Conservation (phyloP, 345 rosid species). For the Limnanthes douglasii region DNA sequence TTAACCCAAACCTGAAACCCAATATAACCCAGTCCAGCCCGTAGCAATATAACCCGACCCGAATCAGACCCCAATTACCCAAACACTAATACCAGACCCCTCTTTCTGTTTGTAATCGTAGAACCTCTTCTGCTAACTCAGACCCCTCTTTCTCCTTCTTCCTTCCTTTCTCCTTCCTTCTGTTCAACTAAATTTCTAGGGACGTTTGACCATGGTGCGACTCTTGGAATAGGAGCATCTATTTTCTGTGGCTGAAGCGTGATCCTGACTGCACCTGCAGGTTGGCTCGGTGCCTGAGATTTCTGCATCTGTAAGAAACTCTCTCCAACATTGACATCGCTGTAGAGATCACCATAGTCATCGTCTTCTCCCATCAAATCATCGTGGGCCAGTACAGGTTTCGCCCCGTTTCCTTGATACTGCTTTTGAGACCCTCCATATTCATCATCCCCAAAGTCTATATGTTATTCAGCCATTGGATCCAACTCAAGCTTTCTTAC, state of each 20-base stretch:
- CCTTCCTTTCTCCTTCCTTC: no score
- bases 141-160: no score
- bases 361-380: slow-evolving; percentile 71
- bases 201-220: slow-evolving; percentile 18
- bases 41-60: no score
- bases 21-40: no score
- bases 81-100: no score
- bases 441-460: no score
- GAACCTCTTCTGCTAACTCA: no score
- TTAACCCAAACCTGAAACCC: no score
- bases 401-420: slow-evolving; percentile 64
- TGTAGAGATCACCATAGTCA: slow-evolving; percentile 77
- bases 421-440: slow-evolving; percentile 47
- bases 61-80: no score
- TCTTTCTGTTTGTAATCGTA: no score
- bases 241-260: slow-evolving; percentile 22
- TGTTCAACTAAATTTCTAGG: slow-evolving; percentile 31
- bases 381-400: slow-evolving; percentile 73
- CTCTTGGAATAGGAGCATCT: slow-evolving; percentile 25
- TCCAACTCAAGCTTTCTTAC: no score
- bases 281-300: slow-evolving; percentile 27
- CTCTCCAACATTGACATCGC: slow-evolving; percentile 83
- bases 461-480: slow-evolving; percentile 42
- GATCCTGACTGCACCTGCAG: slow-evolving; percentile 20
- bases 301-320: slow-evolving; percentile 49